These are phyloP conservation scores for Tilletia caries DNA, from an alignment of 1,284 basidiomycete species.

Conservation along the genomic window DNA sequence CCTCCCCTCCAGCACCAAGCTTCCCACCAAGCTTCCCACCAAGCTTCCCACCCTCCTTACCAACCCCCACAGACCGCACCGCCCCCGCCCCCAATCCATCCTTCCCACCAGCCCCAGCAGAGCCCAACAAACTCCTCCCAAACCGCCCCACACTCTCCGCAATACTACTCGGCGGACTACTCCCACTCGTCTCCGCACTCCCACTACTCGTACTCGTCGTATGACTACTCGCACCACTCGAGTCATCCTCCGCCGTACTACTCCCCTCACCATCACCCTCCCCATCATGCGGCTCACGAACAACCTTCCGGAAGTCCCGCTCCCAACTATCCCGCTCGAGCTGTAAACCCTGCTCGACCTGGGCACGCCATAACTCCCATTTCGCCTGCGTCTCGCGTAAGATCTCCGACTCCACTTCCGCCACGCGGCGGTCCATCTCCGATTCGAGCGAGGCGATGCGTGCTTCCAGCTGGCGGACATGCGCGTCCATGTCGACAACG, in stretches of 20 bases:
- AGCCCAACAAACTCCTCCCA: not conserved
- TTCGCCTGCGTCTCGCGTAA: conserved; percentile 12
- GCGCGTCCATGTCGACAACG: not conserved
- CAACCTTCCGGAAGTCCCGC: conserved; percentile 8
- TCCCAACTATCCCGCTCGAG: conserved; percentile 4
- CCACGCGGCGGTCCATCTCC: conserved; percentile 12
- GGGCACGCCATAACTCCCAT: conserved; percentile 9
- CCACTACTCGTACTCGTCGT: not conserved
- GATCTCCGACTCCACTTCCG: conserved; percentile 12
- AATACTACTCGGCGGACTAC: not conserved
- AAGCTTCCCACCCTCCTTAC: not conserved
- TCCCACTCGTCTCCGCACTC: not conserved
- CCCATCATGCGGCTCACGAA: not conserved
- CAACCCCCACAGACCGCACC: not conserved
- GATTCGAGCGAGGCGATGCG: conserved; percentile 5
- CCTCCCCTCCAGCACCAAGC: too few relatives aligned
- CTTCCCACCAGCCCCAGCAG: not conserved
- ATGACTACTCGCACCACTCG: too few relatives aligned
- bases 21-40: too few relatives aligned
- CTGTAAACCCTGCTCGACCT: not conserved
- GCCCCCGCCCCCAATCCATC: not conserved
- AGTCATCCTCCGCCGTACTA: not conserved
- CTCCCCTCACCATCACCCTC: not conserved
- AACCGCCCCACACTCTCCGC: conserved; percentile 3
- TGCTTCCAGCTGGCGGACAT: conserved; percentile 1